Evolutionary conservation across 75 land plant species (phyloP).

Genomic region (Isoetes taiwanensis): DNA sequence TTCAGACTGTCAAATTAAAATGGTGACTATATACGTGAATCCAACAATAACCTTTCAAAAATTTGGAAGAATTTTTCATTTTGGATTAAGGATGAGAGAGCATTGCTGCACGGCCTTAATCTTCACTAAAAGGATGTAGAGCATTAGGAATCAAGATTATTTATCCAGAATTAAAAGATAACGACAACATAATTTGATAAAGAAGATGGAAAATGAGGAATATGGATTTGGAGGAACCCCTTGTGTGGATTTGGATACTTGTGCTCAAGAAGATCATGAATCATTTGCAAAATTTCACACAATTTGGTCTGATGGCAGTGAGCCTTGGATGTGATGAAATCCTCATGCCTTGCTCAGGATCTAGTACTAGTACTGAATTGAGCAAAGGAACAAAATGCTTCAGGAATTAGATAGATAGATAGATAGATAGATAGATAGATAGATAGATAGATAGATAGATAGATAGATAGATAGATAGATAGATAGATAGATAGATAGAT

Average conservation of each 20-base stretch:
- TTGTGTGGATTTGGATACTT: constrained; percentile 63
- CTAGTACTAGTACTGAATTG: constrained; percentile 89
- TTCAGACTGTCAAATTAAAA: no score
- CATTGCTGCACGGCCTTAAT: constrained; percentile 53
- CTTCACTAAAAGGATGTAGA: constrained; percentile 51
- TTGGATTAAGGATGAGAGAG: constrained; percentile 71
- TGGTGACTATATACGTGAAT: no score
- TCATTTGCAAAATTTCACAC: constrained; percentile 55
- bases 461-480: no score
- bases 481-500: no score
- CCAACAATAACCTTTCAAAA: constrained; percentile 80
- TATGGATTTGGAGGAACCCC: constrained; percentile 82
- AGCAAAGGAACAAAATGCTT: no score
- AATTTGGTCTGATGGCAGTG: constrained; percentile 92
- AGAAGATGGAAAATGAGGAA: constrained; percentile 43
- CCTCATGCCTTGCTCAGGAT: constrained; percentile 92
- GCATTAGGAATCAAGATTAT: constrained; percentile 66
- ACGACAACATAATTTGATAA: constrained; percentile 56
- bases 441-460: no score
- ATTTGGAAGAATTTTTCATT: constrained; percentile 65
- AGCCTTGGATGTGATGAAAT: constrained; percentile 89
- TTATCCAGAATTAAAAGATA: constrained; percentile 78
- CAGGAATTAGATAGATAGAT: no score
- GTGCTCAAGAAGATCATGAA: constrained; percentile 67
- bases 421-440: no score